A percentile compares a stretch with the other conserved stretches of the same genome.
phyloP scores from a whole-genome alignment of 306 rosid genomes.

The Prinsepia uniflora region DNA sequence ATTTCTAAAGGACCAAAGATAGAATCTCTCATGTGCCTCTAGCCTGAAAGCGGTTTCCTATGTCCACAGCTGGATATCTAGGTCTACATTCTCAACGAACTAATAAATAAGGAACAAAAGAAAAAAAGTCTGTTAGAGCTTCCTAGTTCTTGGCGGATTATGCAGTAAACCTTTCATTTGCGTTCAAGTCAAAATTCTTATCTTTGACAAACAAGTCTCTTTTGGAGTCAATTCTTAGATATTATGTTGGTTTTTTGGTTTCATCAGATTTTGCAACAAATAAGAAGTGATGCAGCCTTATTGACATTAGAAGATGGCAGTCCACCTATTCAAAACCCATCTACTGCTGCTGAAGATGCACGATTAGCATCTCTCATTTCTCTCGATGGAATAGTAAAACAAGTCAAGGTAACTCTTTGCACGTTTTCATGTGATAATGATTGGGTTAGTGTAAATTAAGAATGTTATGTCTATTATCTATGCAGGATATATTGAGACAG shows the following conservation, averaged over 20 bases:
- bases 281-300: slow-evolving; percentile 78
- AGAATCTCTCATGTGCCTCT: not conserved
- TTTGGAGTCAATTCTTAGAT: slow-evolving; percentile 7
- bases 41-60: not conserved
- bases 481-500: slow-evolving; percentile 67
- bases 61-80: not conserved
- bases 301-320: slow-evolving; percentile 78
- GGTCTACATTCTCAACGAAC: not conserved
- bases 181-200: not conserved
- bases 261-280: slow-evolving; percentile 85
- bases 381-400: slow-evolving; percentile 86
- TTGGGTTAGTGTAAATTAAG: slow-evolving; percentile 4
- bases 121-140: not conserved
- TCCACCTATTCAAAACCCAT: slow-evolving; percentile 73
- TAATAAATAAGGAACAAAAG: not conserved
- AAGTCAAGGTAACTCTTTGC: slow-evolving; percentile 61
- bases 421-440: slow-evolving; percentile 11
- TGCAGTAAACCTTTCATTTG: not conserved
- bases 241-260: slow-evolving; percentile 15
- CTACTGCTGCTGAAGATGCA: slow-evolving; percentile 92
- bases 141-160: not conserved
- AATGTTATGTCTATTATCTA: slow-evolving; percentile 15
- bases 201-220: not conserved
- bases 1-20: not conserved
- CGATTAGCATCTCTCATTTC: slow-evolving; percentile 94